A percentile compares a stretch with the other conserved stretches of the same genome.
These are phyloP conservation scores for Casuarina cunninghamiana DNA, from an alignment of 306 rosid species.

Conservation along the genomic window DNA sequence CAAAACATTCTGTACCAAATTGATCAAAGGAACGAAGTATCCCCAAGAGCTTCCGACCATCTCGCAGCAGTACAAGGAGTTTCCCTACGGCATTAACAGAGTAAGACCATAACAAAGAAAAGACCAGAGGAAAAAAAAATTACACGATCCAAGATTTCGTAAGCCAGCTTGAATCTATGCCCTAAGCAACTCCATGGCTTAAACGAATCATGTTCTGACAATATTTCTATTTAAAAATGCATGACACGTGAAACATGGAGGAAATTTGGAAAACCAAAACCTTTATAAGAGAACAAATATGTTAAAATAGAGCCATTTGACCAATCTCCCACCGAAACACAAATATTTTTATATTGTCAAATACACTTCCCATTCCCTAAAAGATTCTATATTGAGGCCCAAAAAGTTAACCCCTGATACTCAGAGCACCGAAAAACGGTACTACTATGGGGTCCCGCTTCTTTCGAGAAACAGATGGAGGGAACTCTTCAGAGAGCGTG, in stretches of 20 bases:
- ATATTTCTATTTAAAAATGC: constrained; percentile 1
- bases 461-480: neutral
- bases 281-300: constrained; percentile 1
- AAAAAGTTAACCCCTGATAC: neutral
- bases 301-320: constrained; percentile 17
- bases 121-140: constrained; percentile 1
- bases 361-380: neutral
- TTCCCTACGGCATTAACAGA: constrained; percentile 56
- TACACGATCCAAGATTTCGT: constrained; percentile 5
- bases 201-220: constrained; percentile 4
- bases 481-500: neutral
- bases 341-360: neutral
- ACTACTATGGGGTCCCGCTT: neutral
- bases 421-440: neutral
- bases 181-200: constrained; percentile 14
- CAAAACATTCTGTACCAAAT: constrained; percentile 54
- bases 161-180: neutral
- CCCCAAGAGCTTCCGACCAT: constrained; percentile 90
- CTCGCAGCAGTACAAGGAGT: constrained; percentile 92
- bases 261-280: constrained; percentile 3
- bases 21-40: constrained; percentile 95
- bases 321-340: neutral
- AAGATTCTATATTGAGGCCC: neutral
- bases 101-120: constrained; percentile 19
- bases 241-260: neutral